These are phyloP conservation scores for Heracleum sosnowskyi DNA, from an alignment of 129 eudicot species.

Conservation along the genomic window DNA sequence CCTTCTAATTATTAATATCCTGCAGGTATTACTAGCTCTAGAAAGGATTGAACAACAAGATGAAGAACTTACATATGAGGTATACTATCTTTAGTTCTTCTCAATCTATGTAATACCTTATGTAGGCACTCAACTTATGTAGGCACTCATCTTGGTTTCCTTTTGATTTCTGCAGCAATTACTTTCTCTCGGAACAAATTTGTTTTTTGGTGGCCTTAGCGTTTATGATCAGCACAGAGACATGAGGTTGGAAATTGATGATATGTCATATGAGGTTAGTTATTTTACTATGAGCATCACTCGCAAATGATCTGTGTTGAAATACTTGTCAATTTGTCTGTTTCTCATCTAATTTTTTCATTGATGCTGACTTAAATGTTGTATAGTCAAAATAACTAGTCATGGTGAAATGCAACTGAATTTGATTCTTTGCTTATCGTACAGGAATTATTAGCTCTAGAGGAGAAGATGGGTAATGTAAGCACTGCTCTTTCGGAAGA, in stretches of 20 bases:
- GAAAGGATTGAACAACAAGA: constrained; percentile 83
- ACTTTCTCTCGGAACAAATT: constrained; percentile 58
- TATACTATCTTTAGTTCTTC: constrained; percentile 22
- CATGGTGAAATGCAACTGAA: neutral
- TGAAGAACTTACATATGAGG: constrained; percentile 75
- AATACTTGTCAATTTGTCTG: neutral
- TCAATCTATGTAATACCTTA: neutral
- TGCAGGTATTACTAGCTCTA: constrained; percentile 67
- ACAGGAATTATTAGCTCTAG: constrained; percentile 87
- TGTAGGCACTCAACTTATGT: neutral
- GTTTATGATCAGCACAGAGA: constrained; percentile 80
- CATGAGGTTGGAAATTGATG: constrained; percentile 93
- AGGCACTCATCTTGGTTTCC: neutral
- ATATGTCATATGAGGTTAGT: constrained; percentile 96
- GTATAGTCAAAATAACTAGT: neutral
- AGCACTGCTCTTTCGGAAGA: constrained; percentile 84
- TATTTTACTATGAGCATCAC: neutral
- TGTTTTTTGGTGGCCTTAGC: constrained; percentile 52
- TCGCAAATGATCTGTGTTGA: neutral
- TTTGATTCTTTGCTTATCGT: neutral
- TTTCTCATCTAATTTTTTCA: neutral
- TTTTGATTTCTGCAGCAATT: constrained; percentile 46
- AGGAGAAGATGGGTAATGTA: constrained; percentile 79
- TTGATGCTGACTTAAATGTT: neutral
- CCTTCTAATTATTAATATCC: neutral